Percentiles rank a stretch among this genome's conserved stretches.
These are phyloP conservation scores for Rhodotorula sp. DNA, from an alignment of 1,284 basidiomycete genomes.

Conservation along the genomic window DNA sequence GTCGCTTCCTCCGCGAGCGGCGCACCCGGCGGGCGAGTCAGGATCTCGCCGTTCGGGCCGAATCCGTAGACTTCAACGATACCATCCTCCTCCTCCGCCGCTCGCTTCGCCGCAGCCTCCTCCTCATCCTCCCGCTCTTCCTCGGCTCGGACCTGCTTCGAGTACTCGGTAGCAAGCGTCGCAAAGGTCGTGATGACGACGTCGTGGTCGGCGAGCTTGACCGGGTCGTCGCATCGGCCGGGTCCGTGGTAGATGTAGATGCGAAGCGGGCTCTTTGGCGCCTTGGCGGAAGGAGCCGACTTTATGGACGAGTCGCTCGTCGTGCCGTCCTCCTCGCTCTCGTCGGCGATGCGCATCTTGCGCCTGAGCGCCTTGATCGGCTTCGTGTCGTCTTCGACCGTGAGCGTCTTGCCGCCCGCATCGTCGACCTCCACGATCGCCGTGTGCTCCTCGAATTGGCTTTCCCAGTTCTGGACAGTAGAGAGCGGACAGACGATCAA, in stretches of 20 bases:
- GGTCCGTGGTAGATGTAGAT: constrained; percentile 97
- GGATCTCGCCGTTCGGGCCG: constrained; percentile 60
- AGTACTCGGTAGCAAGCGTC: constrained; percentile 91
- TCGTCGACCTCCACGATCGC: constrained; percentile 66
- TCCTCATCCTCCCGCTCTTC: constrained; percentile 42
- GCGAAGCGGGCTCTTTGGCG: constrained; percentile 51
- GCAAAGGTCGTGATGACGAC: constrained; percentile 97
- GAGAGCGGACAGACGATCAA: constrained; percentile 96
- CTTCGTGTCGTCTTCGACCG: constrained; percentile 38
- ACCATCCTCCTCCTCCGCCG: constrained; percentile 48
- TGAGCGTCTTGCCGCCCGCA: constrained; percentile 39
- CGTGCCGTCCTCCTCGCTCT: constrained; percentile 3
- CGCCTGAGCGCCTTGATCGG: constrained; percentile 26
- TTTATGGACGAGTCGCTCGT: constrained; percentile 14
- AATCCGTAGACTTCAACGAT: constrained; percentile 63
- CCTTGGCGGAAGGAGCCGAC: neutral
- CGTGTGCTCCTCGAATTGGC: constrained; percentile 91
- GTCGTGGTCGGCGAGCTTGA: constrained; percentile 87
- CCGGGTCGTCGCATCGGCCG: constrained; percentile 75
- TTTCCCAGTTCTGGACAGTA: constrained; percentile 97
- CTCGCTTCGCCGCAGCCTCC: constrained; percentile 1
- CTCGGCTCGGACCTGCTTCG: constrained; percentile 62
- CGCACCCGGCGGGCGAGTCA: constrained; percentile 52
- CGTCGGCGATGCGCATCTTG: constrained; percentile 5
- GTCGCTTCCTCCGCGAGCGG: constrained; percentile 48